These are phyloP conservation scores for Avena eriantha DNA, from an alignment of 176 grass and related monocot species.

Conservation along the genomic window DNA sequence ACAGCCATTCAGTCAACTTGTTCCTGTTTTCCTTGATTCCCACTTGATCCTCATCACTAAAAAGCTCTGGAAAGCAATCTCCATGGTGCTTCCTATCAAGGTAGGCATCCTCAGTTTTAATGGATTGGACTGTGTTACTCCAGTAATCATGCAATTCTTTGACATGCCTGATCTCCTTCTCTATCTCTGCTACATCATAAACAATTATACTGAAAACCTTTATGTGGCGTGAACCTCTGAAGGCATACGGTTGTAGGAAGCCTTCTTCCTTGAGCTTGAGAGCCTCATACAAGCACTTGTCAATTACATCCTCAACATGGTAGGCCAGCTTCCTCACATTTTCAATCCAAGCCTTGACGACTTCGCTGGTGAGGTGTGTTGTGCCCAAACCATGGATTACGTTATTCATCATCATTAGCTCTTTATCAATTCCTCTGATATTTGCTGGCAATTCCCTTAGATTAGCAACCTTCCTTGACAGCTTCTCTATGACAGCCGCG, in stretches of 20 bases:
- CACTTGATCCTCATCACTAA: not conserved
- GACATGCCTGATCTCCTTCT: not conserved
- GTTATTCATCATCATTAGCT: not conserved
- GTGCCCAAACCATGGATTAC: not conserved
- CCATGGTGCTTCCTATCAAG: not conserved
- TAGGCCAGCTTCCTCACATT: not conserved
- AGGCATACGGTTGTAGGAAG: not conserved
- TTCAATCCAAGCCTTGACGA: not conserved
- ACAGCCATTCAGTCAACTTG: not conserved
- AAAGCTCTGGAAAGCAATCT: not conserved
- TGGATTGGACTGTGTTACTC: not conserved
- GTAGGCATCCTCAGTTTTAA: not conserved
- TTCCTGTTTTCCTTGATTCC: not conserved
- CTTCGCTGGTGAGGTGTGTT: not conserved
- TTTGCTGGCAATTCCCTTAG: not conserved
- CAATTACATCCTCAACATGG: too few relatives aligned
- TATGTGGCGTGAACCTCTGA: not conserved
- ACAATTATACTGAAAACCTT: not conserved
- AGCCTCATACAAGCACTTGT: not conserved
- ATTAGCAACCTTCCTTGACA: not conserved
- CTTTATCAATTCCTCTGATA: not conserved
- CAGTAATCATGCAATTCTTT: not conserved
- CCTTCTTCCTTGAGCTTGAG: not conserved
- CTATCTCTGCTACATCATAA: not conserved
- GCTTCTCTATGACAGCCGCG: not conserved